Evolutionary conservation across 2,329 filamentous ascomycete species (phyloP).

Genomic region (Alternaria novae-zelandiae): DNA sequence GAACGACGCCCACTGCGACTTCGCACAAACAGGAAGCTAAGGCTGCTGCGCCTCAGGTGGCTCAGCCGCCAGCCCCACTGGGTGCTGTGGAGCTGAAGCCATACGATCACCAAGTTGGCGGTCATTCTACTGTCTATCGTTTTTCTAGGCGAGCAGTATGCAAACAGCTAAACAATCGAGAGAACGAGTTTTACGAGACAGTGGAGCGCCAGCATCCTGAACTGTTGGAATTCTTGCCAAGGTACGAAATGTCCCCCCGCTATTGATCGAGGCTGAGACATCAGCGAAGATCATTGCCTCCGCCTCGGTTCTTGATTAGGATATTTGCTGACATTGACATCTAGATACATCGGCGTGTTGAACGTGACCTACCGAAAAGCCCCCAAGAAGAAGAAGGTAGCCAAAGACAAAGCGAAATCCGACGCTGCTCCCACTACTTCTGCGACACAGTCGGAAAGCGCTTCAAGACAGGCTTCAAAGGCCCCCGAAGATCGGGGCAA

Average conservation of each 20-base stretch:
- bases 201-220: slow-evolving; percentile 91
- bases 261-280: slow-evolving; percentile 49
- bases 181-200: slow-evolving; percentile 98
- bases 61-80: slow-evolving; percentile 65
- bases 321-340: slow-evolving; percentile 41
- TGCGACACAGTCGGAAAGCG: slow-evolving; percentile 22
- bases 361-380: slow-evolving; percentile 95
- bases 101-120: slow-evolving; percentile 96
- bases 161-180: slow-evolving; percentile 96
- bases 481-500: slow-evolving; percentile 12
- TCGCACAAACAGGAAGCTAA: slow-evolving; percentile 40
- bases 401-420: slow-evolving; percentile 36
- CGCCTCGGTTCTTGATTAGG: neutral
- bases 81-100: slow-evolving; percentile 96
- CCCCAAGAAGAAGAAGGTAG: slow-evolving; percentile 64
- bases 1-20: slow-evolving; percentile 47
- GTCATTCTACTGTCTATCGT: slow-evolving; percentile 93
- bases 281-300: slow-evolving; percentile 43
- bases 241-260: slow-evolving; percentile 50
- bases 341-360: slow-evolving; percentile 92
- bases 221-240: slow-evolving; percentile 87
- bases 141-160: slow-evolving; percentile 95
- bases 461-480: slow-evolving; percentile 24
- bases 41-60: slow-evolving; percentile 27
- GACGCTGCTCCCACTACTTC: slow-evolving; percentile 23